Evolutionary conservation across 2,329 filamentous ascomycete species (phyloP).

Genomic region (Cordyceps cicadae): DNA sequence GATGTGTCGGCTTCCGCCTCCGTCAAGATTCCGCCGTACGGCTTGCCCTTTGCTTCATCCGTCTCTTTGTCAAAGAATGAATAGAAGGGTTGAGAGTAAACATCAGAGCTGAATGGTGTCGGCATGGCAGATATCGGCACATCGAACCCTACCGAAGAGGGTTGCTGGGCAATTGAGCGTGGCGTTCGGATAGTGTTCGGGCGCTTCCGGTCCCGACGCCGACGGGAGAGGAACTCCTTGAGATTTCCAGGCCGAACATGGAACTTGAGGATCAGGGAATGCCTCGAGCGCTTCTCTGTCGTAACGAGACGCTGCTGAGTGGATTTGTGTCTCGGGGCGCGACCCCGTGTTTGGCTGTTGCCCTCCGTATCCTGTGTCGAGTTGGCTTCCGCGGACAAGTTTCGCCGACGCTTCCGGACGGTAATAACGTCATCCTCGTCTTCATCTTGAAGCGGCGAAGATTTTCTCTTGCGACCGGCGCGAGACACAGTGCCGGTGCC

Average conservation of each 20-base stretch:
- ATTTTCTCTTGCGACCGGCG: conserved; percentile 74
- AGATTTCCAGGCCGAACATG: conserved; percentile 29
- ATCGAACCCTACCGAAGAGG: conserved; percentile 10
- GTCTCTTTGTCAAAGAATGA: conserved; percentile 83
- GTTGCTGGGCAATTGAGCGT: conserved; percentile 9
- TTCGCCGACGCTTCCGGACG: conserved; percentile 46
- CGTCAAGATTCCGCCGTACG: conserved; percentile 86
- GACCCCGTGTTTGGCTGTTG: conserved; percentile 26
- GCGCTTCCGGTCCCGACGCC: conserved; percentile 23
- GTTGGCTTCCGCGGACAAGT: conserved; percentile 36
- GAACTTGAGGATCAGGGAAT: conserved; percentile 28
- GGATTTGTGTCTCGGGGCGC: conserved; percentile 50
- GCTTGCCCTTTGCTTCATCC: conserved; percentile 84
- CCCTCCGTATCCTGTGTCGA: conserved; percentile 24
- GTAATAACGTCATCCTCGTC: conserved; percentile 46
- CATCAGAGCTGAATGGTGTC: conserved; percentile 48
- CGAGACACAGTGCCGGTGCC: conserved; percentile 70
- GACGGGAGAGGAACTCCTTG: conserved; percentile 29
- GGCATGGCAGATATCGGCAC: conserved; percentile 26
- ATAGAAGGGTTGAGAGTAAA: conserved; percentile 72
- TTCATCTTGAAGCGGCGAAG: conserved; percentile 59
- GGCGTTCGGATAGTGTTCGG: conserved; percentile 17
- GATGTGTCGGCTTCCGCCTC: conserved; percentile 87
- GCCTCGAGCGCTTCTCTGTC: conserved; percentile 30
- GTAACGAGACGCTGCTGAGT: conserved; percentile 33